Evolutionary conservation across 495 filamentous ascomycete genomes (phyloP).

Genomic region (Daldinia concentrica): DNA sequence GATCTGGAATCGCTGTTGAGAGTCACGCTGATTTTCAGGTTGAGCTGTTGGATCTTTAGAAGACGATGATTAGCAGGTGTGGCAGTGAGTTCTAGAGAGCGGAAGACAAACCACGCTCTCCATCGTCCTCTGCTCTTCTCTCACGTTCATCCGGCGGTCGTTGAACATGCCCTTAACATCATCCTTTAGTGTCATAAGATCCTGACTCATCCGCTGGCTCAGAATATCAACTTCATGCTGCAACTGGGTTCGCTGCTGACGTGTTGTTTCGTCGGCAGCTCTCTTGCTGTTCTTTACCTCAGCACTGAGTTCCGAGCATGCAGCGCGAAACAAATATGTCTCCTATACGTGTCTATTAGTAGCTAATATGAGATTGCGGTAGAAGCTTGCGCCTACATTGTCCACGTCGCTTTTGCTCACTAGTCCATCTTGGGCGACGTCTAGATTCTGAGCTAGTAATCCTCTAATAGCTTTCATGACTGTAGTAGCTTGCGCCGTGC

Average conservation of each 20-base stretch:
- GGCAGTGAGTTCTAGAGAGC: not conserved
- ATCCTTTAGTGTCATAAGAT: conserved; percentile 81
- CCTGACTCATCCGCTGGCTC: conserved; percentile 81
- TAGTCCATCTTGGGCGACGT: conserved; percentile 76
- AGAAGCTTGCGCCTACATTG: conserved; percentile 41
- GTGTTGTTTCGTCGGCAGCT: conserved; percentile 72
- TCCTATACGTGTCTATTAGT: conserved; percentile 58
- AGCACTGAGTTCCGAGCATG: conserved; percentile 89
- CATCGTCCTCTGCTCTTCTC: conserved; percentile 82
- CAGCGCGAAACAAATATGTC: conserved; percentile 91
- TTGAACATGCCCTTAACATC: conserved; percentile 95
- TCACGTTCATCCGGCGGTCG: conserved; percentile 90
- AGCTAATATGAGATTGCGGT: not conserved
- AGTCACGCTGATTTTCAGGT: conserved; percentile 89
- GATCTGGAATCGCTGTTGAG: conserved; percentile 87
- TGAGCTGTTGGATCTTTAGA: conserved; percentile 83
- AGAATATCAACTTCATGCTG: conserved; percentile 96
- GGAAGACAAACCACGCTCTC: conserved; percentile 69
- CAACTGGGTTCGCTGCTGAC: conserved; percentile 81
- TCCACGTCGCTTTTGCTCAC: conserved; percentile 62
- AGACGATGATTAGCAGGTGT: conserved; percentile 40
- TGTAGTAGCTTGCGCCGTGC: conserved; percentile 71
- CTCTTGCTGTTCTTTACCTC: conserved; percentile 73
- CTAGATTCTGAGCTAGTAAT: conserved; percentile 79
- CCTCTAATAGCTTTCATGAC: conserved; percentile 88